phyloP scores from a whole-genome alignment of 2,329 filamentous ascomycete genomes.

The Fusarium napiforme region DNA sequence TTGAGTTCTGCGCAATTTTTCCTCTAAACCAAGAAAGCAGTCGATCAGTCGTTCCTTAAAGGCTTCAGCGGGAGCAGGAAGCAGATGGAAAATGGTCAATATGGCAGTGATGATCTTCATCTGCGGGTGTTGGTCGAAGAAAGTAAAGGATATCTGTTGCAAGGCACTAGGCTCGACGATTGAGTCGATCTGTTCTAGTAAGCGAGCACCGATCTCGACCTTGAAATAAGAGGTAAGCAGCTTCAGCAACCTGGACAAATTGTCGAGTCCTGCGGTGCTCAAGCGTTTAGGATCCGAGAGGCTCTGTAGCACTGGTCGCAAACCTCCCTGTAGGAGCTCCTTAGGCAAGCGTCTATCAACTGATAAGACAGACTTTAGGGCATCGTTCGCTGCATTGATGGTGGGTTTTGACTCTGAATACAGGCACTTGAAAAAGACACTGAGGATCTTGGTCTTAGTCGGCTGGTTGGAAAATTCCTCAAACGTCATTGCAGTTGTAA shows the following conservation, averaged over 20 bases:
- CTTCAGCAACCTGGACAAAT: constrained; percentile 87
- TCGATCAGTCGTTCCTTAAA: constrained; percentile 94
- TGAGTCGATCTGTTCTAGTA: constrained; percentile 93
- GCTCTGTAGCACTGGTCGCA: constrained; percentile 95
- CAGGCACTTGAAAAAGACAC: constrained; percentile 97
- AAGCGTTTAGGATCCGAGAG: constrained; percentile 93
- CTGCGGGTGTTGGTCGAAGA: constrained; percentile 90
- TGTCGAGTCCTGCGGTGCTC: constrained; percentile 89
- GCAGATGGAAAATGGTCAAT: constrained; percentile 96
- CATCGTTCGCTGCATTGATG: constrained; percentile 92
- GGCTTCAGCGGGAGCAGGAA: constrained; percentile 87
- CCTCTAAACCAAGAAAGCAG: constrained; percentile 88
- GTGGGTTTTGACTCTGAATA: constrained; percentile 94
- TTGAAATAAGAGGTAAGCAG: constrained; percentile 99
- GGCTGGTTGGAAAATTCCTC: constrained; percentile 85
- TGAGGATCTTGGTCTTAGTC: constrained; percentile 79
- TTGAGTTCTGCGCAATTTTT: constrained; percentile 84
- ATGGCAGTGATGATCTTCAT: constrained; percentile 97
- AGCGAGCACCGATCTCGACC: constrained; percentile 90
- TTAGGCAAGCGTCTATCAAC: constrained; percentile 94
- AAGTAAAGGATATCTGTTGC: constrained; percentile 92
- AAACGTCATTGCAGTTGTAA: constrained; percentile 93
- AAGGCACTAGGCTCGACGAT: constrained; percentile 84
- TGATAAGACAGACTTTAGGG: constrained; percentile 85
- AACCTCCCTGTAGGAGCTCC: constrained; percentile 91